Evolutionary conservation across 306 rosid species (phyloP), one percentile per base, ranked within the genome.

Genomic region (Sophora flavescens): DNA sequence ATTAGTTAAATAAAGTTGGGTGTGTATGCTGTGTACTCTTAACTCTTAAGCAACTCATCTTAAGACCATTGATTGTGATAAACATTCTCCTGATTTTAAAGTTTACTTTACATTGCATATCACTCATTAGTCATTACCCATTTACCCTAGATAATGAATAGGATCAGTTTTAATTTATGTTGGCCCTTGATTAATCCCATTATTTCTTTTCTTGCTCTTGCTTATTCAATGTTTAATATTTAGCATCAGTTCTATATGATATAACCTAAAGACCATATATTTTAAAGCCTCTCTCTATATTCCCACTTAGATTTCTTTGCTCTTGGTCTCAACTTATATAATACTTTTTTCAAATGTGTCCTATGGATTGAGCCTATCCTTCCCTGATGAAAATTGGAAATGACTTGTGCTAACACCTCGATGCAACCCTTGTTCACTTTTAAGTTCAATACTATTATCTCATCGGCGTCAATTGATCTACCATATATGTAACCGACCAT

Each of bases 271-370:
- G 11, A 15, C 0, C 26, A 32, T 41, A 8, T 26, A 30, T 28
- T 52, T 22, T 63, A 64, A 76, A 54, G 52, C 9, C 53, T 63
- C 41, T 52, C 28, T 62, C 17, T 32, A 53, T 44, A 71, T 61
- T 78, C 41, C 38, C 30, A 16, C n/a, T 52, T 62, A 51, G 61
- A 28, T 61, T 26, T 62, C 32, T 78, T 70, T 70, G 32, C 28
- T 36, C 38, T 35, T 26, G 3, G 36, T 63, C 42, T 72, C 67
- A 79, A 12, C 61, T 65, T 26, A 67, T 79, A 54, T 53, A 28
- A 15, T 63, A 30, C 22, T 22, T 62, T 8, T 47, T 70, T 28
- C 48, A 11, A 70, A 52, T 18, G 4, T 78, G 38, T 69, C 47
- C 33, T 39, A 14, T 26, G 45, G 26, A 15, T 59, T 15, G 13